These are phyloP conservation scores for Podospora anserina DNA, from an alignment of 495 filamentous ascomycete species.

Conservation along the genomic window DNA sequence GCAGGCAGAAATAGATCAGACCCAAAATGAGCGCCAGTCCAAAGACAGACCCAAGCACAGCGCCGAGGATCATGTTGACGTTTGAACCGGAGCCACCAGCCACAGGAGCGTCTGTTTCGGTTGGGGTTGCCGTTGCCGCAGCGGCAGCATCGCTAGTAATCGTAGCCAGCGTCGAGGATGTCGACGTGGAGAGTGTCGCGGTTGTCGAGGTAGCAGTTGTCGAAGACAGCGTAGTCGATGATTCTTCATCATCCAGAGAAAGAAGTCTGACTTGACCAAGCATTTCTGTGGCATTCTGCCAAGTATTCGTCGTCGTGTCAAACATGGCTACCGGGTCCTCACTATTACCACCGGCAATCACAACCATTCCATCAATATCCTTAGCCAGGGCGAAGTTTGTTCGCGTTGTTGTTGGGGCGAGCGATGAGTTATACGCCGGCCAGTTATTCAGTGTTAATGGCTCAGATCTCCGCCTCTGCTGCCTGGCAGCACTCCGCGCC, in stretches of 20 bases:
- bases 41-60: conserved; percentile 73
- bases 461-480: conserved; percentile 24
- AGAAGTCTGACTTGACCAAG: conserved; percentile 50
- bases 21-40: conserved; percentile 68
- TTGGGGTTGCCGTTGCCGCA: conserved; percentile 35
- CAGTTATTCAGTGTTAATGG: conserved; percentile 57
- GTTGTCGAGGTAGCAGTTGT: conserved; percentile 37
- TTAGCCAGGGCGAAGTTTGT: conserved; percentile 44
- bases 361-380: conserved; percentile 60
- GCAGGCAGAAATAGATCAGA: conserved; percentile 63
- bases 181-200: conserved; percentile 30
- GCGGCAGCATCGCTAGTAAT: conserved; percentile 14
- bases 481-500: conserved; percentile 35
- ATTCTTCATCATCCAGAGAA: conserved; percentile 22
- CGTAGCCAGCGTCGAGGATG: conserved; percentile 38
- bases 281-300: conserved; percentile 70
- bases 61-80: conserved; percentile 62
- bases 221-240: conserved; percentile 35
- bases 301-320: conserved; percentile 71
- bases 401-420: conserved; percentile 61
- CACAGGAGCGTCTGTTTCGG: conserved; percentile 28
- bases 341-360: conserved; percentile 71
- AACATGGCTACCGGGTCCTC: conserved; percentile 72
- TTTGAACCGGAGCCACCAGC: conserved; percentile 15
- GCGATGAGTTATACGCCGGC: conserved; percentile 72